Evolutionary conservation across 805 yeast species (phyloP).

Genomic region (Saccharomycopsis sp.): DNA sequence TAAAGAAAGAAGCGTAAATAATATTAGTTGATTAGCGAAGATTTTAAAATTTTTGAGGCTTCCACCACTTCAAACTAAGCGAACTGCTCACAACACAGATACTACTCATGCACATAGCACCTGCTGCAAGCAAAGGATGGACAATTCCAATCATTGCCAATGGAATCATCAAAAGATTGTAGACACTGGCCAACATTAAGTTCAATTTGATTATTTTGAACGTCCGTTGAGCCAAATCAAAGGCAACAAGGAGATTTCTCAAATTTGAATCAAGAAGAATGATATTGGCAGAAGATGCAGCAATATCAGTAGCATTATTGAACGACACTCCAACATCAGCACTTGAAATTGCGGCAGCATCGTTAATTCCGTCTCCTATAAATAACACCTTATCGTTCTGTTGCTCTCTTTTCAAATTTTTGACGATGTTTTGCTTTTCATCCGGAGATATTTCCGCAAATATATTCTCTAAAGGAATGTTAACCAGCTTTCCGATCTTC

Average conservation of each 20-base stretch:
- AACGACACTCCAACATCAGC: slow-evolving; percentile 89
- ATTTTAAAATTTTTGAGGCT: no score
- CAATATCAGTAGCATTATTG: slow-evolving; percentile 90
- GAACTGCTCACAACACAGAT: slow-evolving; percentile 84
- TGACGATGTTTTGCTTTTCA: slow-evolving; percentile 65
- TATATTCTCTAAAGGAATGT: slow-evolving; percentile 56
- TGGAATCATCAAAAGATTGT: slow-evolving; percentile 82
- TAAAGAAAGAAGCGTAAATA: no score
- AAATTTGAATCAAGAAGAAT: slow-evolving; percentile 48
- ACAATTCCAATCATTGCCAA: slow-evolving; percentile 89
- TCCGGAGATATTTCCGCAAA: slow-evolving; percentile 73
- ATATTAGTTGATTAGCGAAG: no score
- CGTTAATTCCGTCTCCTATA: slow-evolving; percentile 97
- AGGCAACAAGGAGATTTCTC: slow-evolving; percentile 42
- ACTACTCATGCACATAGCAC: slow-evolving; percentile 90
- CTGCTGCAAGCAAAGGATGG: slow-evolving; percentile 88
- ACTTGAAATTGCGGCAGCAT: slow-evolving; percentile 89
- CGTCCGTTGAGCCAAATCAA: slow-evolving; percentile 64
- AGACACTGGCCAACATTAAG: slow-evolving; percentile 80
- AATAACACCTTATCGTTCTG: slow-evolving; percentile 26
- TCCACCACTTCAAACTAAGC: slow-evolving; percentile 64
- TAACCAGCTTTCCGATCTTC: slow-evolving; percentile 58
- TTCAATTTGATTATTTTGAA: slow-evolving; percentile 71
- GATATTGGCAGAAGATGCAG: slow-evolving; percentile 93
- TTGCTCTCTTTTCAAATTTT: slow-evolving; percentile 40